A percentile compares a stretch with the other conserved stretches of the same genome.
Conservation (phyloP, 768 basidiomycete species). For the Brasilioporus rufonigricans region DNA sequence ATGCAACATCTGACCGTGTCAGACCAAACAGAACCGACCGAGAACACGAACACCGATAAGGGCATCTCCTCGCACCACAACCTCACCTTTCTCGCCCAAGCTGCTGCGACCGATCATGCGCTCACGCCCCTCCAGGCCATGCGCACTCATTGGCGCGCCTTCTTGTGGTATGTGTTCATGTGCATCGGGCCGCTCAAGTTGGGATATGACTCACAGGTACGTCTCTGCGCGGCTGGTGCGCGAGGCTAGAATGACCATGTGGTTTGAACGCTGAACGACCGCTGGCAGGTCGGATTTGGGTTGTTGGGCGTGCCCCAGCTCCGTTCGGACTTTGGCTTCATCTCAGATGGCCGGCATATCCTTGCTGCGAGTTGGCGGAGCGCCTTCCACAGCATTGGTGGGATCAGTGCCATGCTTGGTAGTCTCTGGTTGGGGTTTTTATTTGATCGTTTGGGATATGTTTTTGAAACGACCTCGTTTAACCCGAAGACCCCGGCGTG, state of each 20-base stretch:
- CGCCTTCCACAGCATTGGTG: slow-evolving; percentile 26
- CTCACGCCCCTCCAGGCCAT: slow-evolving; percentile 20
- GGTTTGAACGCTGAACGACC: too few relatives aligned
- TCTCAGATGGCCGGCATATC: not conserved
- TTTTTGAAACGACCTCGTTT: too few relatives aligned
- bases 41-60: not conserved
- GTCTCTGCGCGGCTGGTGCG: not conserved
- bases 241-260: too few relatives aligned
- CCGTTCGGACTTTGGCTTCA: slow-evolving; percentile 26
- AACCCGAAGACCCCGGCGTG: too few relatives aligned
- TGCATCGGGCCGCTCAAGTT: slow-evolving; percentile 5
- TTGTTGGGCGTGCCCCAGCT: slow-evolving; percentile 24
- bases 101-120: slow-evolving; percentile 20
- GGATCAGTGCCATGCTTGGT: slow-evolving; percentile 29
- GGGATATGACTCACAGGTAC: slow-evolving; percentile 27
- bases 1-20: too few relatives aligned
- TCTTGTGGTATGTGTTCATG: slow-evolving; percentile 24
- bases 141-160: slow-evolving; percentile 23
- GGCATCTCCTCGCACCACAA: too few relatives aligned
- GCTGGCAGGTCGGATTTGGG: slow-evolving; percentile 23
- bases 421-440: slow-evolving; percentile 25
- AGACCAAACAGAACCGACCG: too few relatives aligned
- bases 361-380: slow-evolving; percentile 30
- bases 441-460: slow-evolving; percentile 20
- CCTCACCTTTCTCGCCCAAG: slow-evolving; percentile 21